Evolutionary conservation across 306 rosid genomes (phyloP), one percentile per base, ranked within the genome.

Genomic region (Cucurbita moschata): DNA sequence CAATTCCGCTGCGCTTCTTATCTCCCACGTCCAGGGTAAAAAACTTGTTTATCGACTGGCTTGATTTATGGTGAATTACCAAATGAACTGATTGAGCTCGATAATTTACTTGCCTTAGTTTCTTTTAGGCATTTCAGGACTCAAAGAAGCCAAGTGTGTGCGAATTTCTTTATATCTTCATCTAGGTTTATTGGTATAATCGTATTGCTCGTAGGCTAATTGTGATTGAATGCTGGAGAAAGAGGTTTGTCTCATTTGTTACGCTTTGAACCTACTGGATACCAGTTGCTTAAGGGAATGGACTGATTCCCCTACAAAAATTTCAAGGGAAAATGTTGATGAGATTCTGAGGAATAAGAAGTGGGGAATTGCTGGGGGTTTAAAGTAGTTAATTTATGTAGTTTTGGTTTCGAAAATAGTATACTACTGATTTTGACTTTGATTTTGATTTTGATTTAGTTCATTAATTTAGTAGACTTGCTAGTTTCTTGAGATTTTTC

Each of bases 11-110:
- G 61, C 79, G 76, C 10, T 58, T 78, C 18, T 43, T 76, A 65
- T 39, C 72, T 19, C 64, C 71, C 11, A 75, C 66, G 13, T 81
- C 71, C 64, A 74, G 54, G 68, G 87, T 83, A 79, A 58, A 11
- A n/a, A 1, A 10, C 15, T 38, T 39, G 23, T 74, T 63, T 57
- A n/a, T n/a, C 53, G 8, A 18, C 67, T 72, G 51, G 37, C 37
- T 65, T 65, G 16, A 9, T 46, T 43, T 66, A 4, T 2, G 14
- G 11, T 21, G 69, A 7, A 39, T 39, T 63, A 8, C 46, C 49
- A 39, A 18, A 63, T 63, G 15, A 69, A 47, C 50, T 71, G 44
- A 71, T 30, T 50, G 30, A 54, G 61, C 62, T 26, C 19, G 0
- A 43, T 44, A 35, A n/a, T 46, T 57, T 42, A 10, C 37, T 3